phyloP scores from a whole-genome alignment of 2,329 filamentous ascomycete genomes.

The Trichophyton simii region DNA sequence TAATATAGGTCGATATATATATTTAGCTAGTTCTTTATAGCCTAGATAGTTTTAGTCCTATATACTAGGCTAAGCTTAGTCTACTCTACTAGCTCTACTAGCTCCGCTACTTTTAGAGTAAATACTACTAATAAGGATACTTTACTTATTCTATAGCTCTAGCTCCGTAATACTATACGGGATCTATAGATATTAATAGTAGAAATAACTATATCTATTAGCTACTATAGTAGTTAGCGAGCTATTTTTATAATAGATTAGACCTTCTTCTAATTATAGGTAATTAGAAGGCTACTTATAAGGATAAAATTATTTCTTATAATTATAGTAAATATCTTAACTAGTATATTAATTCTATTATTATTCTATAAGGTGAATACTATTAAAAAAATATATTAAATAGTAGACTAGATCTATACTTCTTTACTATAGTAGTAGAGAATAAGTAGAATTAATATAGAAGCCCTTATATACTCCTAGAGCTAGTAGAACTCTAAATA shows the following conservation, averaged over 20 bases:
- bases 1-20: not conserved
- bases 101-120: not conserved
- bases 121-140: too few relatives aligned
- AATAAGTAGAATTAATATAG: not conserved
- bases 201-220: not conserved
- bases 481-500: not conserved
- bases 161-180: not conserved
- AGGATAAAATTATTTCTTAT: not conserved
- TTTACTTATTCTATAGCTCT: not conserved
- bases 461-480: not conserved
- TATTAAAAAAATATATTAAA: not conserved
- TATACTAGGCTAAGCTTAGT: not conserved
- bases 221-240: not conserved
- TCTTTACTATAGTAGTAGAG: not conserved
- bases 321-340: not conserved
- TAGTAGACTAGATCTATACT: not conserved
- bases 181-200: not conserved
- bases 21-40: not conserved
- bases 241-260: not conserved
- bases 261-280: not conserved
- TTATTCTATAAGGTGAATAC: not conserved
- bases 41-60: not conserved
- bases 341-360: not conserved
- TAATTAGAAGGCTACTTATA: not conserved
- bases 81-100: not conserved